A percentile compares a stretch with the other conserved stretches of the same genome.
phyloP scores from a whole-genome alignment of 495 filamentous ascomycete species.

The Choiromyces venosus region DNA sequence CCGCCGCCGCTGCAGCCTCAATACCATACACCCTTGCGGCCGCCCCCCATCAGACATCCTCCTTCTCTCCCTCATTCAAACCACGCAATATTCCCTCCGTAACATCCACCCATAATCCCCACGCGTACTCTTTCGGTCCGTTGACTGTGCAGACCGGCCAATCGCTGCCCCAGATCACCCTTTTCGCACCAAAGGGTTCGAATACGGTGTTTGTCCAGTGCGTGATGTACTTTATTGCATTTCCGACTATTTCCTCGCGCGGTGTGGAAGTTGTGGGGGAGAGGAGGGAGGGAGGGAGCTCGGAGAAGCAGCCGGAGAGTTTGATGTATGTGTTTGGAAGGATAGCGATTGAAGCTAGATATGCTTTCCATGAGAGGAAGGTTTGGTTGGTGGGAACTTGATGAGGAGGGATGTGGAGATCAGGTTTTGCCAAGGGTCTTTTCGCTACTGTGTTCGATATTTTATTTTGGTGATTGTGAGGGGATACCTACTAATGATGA shows the following conservation, averaged over 20 bases:
- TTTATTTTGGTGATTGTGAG: background rate
- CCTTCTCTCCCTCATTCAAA: conserved; percentile 54
- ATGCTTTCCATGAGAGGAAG: conserved; percentile 52
- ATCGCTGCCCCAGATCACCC: conserved; percentile 82
- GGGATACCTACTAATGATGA: conserved; percentile 61
- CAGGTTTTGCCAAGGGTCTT: conserved; percentile 83
- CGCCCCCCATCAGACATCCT: conserved; percentile 62
- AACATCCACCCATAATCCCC: conserved; percentile 50
- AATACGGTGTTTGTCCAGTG: conserved; percentile 72
- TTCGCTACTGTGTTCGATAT: conserved; percentile 12
- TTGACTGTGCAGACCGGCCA: conserved; percentile 75
- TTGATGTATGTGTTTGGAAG: conserved; percentile 70
- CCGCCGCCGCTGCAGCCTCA: too few relatives aligned
- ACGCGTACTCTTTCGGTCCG: conserved; percentile 29
- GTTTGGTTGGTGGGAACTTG: conserved; percentile 50
- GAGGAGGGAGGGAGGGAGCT: conserved; percentile 54
- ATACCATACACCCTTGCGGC: conserved; percentile 63
- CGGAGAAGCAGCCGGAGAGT: conserved; percentile 74
- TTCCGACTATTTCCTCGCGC: conserved; percentile 24
- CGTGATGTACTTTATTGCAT: conserved; percentile 46
- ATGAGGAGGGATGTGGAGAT: conserved; percentile 52
- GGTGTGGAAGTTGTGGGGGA: conserved; percentile 46
- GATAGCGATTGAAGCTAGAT: conserved; percentile 49
- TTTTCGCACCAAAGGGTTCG: conserved; percentile 60
- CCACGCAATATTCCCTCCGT: conserved; percentile 46